Percentiles rank a stretch among this genome's conserved stretches.
phyloP scores from a whole-genome alignment of 441 rosid genomes.

The Flueggea neowawraea region DNA sequence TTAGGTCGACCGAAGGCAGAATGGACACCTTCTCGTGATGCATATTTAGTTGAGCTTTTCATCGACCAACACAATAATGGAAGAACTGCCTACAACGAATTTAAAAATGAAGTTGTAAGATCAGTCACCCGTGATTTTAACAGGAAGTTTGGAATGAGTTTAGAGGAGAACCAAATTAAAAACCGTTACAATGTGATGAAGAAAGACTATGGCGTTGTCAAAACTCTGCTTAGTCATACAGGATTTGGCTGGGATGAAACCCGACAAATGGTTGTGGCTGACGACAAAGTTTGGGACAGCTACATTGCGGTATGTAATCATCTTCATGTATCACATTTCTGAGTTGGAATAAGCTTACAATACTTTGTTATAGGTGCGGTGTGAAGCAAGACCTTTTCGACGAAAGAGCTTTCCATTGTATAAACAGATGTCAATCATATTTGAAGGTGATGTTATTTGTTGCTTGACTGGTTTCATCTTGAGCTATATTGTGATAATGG shows the following conservation, averaged over 20 bases:
- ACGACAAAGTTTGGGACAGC: conserved; percentile 37
- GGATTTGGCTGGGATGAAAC: conserved; percentile 38
- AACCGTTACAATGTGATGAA: conserved; percentile 44
- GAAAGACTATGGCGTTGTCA: conserved; percentile 37
- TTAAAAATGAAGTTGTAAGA: conserved; percentile 29
- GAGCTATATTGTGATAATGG: not conserved
- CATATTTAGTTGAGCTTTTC: conserved; percentile 31
- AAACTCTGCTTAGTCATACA: conserved; percentile 24
- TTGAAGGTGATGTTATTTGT: conserved; percentile 23
- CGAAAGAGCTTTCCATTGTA: conserved; percentile 35
- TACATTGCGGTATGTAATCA: conserved; percentile 18
- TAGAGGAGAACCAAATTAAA: conserved; percentile 38
- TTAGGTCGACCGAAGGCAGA: conserved; percentile 33
- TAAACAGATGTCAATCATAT: conserved; percentile 32
- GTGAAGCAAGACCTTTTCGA: conserved; percentile 38
- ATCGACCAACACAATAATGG: conserved; percentile 30
- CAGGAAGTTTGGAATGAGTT: conserved; percentile 28
- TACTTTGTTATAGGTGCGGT: conserved; percentile 17
- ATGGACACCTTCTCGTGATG: conserved; percentile 41
- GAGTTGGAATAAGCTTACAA: conserved; percentile 1
- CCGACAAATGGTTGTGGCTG: conserved; percentile 37
- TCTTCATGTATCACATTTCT: no score
- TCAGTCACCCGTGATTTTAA: conserved; percentile 29
- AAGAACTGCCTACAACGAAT: conserved; percentile 35
- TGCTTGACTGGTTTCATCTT: not conserved